phyloP scores from a whole-genome alignment of 2,329 filamentous ascomycete genomes.

The Byssoonygena ceratinophila region DNA sequence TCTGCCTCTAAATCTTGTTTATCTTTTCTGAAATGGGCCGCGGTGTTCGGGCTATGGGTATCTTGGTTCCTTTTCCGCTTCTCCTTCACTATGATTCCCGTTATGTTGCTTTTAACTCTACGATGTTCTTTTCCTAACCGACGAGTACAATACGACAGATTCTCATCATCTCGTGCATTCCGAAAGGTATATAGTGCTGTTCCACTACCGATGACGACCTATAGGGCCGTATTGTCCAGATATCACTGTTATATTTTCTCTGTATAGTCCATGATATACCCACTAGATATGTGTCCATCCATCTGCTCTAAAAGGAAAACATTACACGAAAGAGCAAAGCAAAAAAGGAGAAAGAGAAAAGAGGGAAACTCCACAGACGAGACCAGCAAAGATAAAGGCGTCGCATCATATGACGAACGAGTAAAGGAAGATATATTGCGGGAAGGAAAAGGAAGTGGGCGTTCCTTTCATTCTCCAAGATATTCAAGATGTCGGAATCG shows the following conservation, averaged over 20 bases:
- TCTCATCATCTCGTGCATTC: too few species aligned
- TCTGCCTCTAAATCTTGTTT: neutral
- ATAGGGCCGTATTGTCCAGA: neutral
- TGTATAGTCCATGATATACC: too few species aligned
- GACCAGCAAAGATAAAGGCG: neutral
- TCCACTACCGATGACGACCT: too few species aligned
- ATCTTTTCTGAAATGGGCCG: neutral
- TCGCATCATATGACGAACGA: neutral
- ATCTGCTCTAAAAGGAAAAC: neutral
- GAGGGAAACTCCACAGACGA: neutral
- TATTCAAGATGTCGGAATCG: slow-evolving; percentile 31
- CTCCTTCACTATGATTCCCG: neutral
- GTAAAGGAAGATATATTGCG: neutral
- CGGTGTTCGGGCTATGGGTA: neutral
- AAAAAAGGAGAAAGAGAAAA: neutral
- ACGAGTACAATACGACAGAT: neutral
- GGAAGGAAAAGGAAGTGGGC: neutral
- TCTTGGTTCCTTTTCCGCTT: neutral
- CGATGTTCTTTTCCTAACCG: neutral
- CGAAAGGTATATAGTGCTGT: too few species aligned
- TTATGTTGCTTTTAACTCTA: neutral
- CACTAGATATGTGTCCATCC: too few species aligned
- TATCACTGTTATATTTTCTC: neutral
- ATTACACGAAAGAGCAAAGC: neutral
- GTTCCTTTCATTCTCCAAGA: neutral